Evolutionary conservation across 768 basidiomycete genomes (phyloP).

Genomic region (Rhodotorula graminis): DNA sequence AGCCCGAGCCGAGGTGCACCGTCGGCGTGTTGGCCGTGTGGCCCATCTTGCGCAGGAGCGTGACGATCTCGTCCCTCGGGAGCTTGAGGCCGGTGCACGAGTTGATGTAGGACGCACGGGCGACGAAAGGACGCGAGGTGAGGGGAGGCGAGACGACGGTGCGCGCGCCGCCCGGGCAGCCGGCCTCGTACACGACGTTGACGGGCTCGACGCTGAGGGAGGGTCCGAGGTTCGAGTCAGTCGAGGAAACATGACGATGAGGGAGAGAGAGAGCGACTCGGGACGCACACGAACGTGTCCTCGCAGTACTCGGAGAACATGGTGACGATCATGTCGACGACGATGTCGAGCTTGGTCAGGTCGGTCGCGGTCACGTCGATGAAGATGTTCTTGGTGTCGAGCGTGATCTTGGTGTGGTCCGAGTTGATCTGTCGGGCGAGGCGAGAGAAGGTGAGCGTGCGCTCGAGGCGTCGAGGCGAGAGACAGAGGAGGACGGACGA

Average conservation of each 20-base stretch:
- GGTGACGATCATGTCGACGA: constrained; percentile 87
- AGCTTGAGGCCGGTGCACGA: constrained; percentile 84
- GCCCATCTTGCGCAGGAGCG: constrained; percentile 78
- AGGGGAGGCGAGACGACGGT: constrained; percentile 74
- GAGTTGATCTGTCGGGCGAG: constrained; percentile 63
- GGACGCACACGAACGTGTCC: constrained; percentile 79
- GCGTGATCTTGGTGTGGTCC: constrained; percentile 91
- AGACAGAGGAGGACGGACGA: constrained; percentile 46
- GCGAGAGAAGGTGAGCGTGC: no score
- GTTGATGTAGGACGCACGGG: constrained; percentile 87
- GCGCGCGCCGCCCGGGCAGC: constrained; percentile 56
- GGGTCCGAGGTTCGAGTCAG: neutral
- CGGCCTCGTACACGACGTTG: constrained; percentile 68
- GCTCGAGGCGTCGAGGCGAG: no score
- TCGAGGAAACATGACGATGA: neutral
- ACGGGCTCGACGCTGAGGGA: constrained; percentile 80
- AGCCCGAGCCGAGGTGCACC: constrained; percentile 48
- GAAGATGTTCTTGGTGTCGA: constrained; percentile 89
- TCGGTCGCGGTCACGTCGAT: constrained; percentile 97
- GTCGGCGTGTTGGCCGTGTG: constrained; percentile 58
- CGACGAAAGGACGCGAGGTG: constrained; percentile 63
- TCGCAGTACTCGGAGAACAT: constrained; percentile 98
- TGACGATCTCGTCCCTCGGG: constrained; percentile 60
- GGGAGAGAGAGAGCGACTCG: no score
- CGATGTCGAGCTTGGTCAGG: constrained; percentile 90